phyloP scores from a whole-genome alignment of 805 yeast species.

The Peterozyma toletana region DNA sequence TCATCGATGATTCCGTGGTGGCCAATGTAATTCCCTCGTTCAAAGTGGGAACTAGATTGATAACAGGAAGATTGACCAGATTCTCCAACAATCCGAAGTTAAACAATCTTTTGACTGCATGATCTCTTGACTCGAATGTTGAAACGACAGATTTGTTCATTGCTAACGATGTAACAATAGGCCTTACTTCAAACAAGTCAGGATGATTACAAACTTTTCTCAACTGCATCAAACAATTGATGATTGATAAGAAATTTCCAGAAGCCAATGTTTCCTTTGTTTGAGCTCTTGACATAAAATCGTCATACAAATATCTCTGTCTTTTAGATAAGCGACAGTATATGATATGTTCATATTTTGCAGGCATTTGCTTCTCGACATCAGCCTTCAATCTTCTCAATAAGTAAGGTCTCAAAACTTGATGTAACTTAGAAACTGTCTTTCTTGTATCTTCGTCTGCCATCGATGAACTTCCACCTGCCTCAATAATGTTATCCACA shows the following conservation, averaged over 20 bases:
- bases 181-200: slow-evolving; percentile 92
- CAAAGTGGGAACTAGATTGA: slow-evolving; percentile 53
- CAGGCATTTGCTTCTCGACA: slow-evolving; percentile 99
- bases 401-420: slow-evolving; percentile 86
- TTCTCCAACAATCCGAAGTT: slow-evolving; percentile 12
- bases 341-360: slow-evolving; percentile 89
- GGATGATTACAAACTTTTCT: slow-evolving; percentile 97
- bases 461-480: slow-evolving; percentile 36
- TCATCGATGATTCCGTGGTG: slow-evolving; percentile 34
- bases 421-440: slow-evolving; percentile 86
- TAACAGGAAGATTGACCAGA: slow-evolving; percentile 40
- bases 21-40: slow-evolving; percentile 38
- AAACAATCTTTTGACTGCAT: slow-evolving; percentile 23
- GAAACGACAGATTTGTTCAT: slow-evolving; percentile 57
- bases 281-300: slow-evolving; percentile 94
- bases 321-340: slow-evolving; percentile 89
- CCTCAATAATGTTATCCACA: slow-evolving; percentile 85
- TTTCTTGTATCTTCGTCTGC: slow-evolving; percentile 74
- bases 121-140: slow-evolving; percentile 34
- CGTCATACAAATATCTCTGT: slow-evolving; percentile 88
- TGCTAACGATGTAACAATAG: slow-evolving; percentile 85
- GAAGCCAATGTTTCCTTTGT: slow-evolving; percentile 90
- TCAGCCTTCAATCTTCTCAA: slow-evolving; percentile 89
- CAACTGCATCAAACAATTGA: slow-evolving; percentile 95
- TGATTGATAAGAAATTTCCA: slow-evolving; percentile 90